Base-by-base conservation (phyloP, 2,329 filamentous ascomycete genomes). In the Helicocarpus griseus region DNA sequence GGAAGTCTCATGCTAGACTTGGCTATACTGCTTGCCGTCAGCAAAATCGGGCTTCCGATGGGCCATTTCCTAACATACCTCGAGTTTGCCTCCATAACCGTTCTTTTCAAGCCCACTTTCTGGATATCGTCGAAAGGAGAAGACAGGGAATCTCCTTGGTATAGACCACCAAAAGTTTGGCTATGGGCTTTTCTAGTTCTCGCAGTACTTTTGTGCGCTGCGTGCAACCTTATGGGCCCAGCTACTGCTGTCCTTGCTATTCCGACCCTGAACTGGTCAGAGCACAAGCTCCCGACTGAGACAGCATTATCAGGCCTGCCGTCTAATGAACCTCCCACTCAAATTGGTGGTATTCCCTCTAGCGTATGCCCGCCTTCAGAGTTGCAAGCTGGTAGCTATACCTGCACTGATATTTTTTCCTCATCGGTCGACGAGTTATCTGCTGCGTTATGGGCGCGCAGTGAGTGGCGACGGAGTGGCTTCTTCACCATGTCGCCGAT, bases 151-250 rank as follows among this genome's bases (percentile, higher is more conserved):
- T 28, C 45, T 35, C 50, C 56, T 11, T 53, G 19, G 4, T 58
- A 54, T 24, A 43, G 26, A 26, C 40, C 22, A 13, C 40, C 22
- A 43, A 43, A 43, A 28, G 9, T 28, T 26, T 43, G 40, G 40
- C 9, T 55, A 0, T 60, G 59, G 43, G 53, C 58, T 21, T 19
- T 55, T 11, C 35, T 60, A 28, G 56, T 57, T 0, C 47, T 61
- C 8, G 46, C 58, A 14, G 22, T 28, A 17, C 21, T 43, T 21
- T 53, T 65, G 7, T 60, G 59, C 33, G 51, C 58, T 8, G 29
- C 64, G 1, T 60, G 58, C 48, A 66, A 64, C 36, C 50, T 66
- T 4, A 66, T 65, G 61, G 63, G 63, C 9, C 62, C 64, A 8
- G 58, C 61, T 4, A 58, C 57, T 11, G 62, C 63, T 11, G 61